Evolutionary conservation across 768 basidiomycete species (phyloP).

Genomic region (Termitomyces sp.): DNA sequence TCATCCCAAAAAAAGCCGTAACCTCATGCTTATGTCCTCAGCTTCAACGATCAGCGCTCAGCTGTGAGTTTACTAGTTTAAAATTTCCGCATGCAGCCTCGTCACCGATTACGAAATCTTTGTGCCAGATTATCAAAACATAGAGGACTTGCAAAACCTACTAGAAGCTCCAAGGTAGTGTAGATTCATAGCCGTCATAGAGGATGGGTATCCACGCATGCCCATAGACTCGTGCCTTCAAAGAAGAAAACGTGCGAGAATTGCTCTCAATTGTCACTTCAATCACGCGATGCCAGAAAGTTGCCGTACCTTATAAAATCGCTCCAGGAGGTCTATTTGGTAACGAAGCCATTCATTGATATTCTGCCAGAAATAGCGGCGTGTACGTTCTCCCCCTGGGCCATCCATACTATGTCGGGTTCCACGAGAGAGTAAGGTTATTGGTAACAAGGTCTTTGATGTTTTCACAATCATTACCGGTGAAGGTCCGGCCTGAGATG

Average conservation of each 20-base stretch:
- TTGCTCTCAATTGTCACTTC: not conserved
- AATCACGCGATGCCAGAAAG: no score
- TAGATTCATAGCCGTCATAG: not conserved
- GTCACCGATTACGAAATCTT: not conserved
- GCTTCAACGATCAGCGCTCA: no score
- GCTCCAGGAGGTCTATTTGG: not conserved
- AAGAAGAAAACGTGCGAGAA: no score
- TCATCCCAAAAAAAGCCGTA: no score
- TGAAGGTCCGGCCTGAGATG: not conserved
- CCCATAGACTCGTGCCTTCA: not conserved
- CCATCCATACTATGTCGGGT: not conserved
- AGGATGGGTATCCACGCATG: no score
- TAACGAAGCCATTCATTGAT: not conserved
- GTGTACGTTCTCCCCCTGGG: not conserved
- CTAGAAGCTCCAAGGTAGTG: not conserved
- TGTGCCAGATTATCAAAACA: not conserved
- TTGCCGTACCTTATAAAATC: not conserved
- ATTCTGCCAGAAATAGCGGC: not conserved
- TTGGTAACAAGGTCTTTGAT: not conserved
- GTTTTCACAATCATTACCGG: not conserved
- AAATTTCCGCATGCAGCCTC: no score
- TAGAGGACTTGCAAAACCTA: not conserved
- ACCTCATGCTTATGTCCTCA: no score
- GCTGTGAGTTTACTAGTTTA: no score
- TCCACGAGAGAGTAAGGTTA: not conserved